A percentile compares a stretch with the other conserved stretches of the same genome.
phyloP scores from a whole-genome alignment of 2,329 filamentous ascomycete genomes.

The Nemania diffusa region DNA sequence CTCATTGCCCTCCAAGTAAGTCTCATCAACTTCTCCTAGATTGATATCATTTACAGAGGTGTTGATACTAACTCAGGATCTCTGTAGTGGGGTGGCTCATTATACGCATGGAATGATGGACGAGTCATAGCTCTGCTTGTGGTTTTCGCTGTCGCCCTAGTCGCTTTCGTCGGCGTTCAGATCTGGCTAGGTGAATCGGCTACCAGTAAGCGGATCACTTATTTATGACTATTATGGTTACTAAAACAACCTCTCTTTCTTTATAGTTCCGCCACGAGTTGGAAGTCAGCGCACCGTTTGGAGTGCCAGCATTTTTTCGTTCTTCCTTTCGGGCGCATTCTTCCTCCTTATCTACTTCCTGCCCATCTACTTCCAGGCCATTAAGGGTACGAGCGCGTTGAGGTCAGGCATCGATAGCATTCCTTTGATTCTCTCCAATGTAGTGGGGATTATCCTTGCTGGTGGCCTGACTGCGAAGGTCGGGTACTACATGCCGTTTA shows the following conservation, averaged over 20 bases:
- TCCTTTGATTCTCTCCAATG: slow-evolving; percentile 44
- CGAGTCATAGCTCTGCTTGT: slow-evolving; percentile 51
- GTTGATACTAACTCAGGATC: background rate
- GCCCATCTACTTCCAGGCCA: slow-evolving; percentile 48
- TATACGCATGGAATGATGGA: slow-evolving; percentile 47
- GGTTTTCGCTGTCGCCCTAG: slow-evolving; percentile 45
- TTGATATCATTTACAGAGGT: background rate
- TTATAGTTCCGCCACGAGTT: slow-evolving; percentile 37
- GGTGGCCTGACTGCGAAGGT: slow-evolving; percentile 41
- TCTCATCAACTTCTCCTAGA: background rate
- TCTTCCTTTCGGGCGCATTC: slow-evolving; percentile 43
- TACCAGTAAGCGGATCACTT: background rate
- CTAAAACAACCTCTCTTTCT: background rate
- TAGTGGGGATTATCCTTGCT: slow-evolving; percentile 40
- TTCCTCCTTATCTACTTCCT: slow-evolving; percentile 49
- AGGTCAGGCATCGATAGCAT: slow-evolving; percentile 49
- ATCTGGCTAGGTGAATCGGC: slow-evolving; percentile 35
- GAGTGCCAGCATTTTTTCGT: slow-evolving; percentile 23
- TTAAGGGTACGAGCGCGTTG: slow-evolving; percentile 43
- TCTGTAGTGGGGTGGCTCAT: slow-evolving; percentile 52
- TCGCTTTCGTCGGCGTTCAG: slow-evolving; percentile 47
- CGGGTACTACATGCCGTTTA: slow-evolving; percentile 47
- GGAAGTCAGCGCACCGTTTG: slow-evolving; percentile 39
- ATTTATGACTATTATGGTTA: background rate
- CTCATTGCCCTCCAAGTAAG: slow-evolving; percentile 51